A percentile compares a stretch with the other conserved stretches of the same genome.
Evolutionary conservation across 192 early-diverging fungal species (phyloP).

Genomic region (Coemansia sp.): DNA sequence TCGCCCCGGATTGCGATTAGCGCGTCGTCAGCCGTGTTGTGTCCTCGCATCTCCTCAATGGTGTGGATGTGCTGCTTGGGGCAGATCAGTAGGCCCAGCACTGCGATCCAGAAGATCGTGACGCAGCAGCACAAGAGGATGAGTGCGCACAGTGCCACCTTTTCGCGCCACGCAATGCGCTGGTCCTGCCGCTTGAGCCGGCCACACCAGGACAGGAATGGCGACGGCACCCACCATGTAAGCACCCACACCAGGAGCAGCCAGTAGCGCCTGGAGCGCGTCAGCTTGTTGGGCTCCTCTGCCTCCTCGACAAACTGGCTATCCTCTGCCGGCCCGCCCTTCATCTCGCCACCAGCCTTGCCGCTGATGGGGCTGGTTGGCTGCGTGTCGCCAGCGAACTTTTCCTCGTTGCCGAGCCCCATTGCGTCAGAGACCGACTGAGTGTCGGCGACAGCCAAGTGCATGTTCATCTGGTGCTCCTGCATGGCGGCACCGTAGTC

Average conservation of each 20-base stretch:
- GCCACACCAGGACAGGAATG: slow-evolving; percentile 67
- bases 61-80: slow-evolving; percentile 73
- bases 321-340: slow-evolving; percentile 28
- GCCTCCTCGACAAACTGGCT: slow-evolving; percentile 45
- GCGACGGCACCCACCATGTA: slow-evolving; percentile 77
- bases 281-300: slow-evolving; percentile 49
- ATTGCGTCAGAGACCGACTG: slow-evolving; percentile 13
- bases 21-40: slow-evolving; percentile 58
- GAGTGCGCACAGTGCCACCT: slow-evolving; percentile 86
- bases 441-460: slow-evolving; percentile 12
- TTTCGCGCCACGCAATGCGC: slow-evolving; percentile 96
- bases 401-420: slow-evolving; percentile 39
- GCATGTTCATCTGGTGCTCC: slow-evolving; percentile 34
- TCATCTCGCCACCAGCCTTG: slow-evolving; percentile 31
- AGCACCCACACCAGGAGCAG: slow-evolving; percentile 72
- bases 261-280: slow-evolving; percentile 65
- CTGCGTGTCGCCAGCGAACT: slow-evolving; percentile 36
- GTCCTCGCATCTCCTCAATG: slow-evolving; percentile 59
- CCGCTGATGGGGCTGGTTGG: slow-evolving; percentile 18
- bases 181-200: slow-evolving; percentile 76
- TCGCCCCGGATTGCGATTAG: slow-evolving; percentile 75
- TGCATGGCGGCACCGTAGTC: slow-evolving; percentile 48
- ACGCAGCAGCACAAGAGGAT: slow-evolving; percentile 73
- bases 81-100: slow-evolving; percentile 70
- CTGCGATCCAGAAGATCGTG: slow-evolving; percentile 84